A percentile compares a stretch with the other conserved stretches of the same genome.
Evolutionary conservation across 2,329 filamentous ascomycete genomes (phyloP).

Genomic region (Cordyceps militaris): DNA sequence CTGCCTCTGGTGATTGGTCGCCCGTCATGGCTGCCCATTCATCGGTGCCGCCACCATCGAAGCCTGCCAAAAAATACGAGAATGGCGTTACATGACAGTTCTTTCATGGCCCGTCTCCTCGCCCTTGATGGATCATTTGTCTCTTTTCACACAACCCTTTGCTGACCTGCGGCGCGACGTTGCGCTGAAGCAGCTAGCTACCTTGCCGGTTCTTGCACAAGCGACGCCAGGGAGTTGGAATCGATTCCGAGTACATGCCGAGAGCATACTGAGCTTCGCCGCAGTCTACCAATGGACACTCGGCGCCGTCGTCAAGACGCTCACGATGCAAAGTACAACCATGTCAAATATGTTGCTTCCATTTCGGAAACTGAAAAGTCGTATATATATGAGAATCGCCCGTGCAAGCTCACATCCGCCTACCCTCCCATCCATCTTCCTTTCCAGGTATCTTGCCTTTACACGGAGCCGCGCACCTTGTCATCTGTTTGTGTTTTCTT

Average conservation of each 20-base stretch:
- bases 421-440: background rate
- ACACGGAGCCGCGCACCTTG: slow-evolving; percentile 2
- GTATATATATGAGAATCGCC: slow-evolving; percentile 6
- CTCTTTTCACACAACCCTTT: background rate
- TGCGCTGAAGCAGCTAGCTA: background rate
- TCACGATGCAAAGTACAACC: background rate
- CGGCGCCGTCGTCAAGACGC: background rate
- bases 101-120: too few species aligned
- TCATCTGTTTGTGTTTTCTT: background rate
- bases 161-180: background rate
- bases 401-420: background rate
- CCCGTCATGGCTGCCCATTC: background rate
- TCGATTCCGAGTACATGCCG: background rate
- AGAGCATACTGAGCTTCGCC: background rate
- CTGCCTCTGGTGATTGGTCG: background rate
- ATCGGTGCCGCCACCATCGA: background rate
- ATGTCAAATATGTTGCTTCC: slow-evolving; percentile 5
- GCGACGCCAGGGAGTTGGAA: background rate
- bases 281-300: background rate
- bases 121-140: background rate
- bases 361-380: background rate
- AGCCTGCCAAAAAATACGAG: slow-evolving; percentile 4
- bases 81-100: background rate
- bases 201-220: background rate
- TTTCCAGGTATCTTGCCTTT: too few species aligned